Percentiles rank a stretch among this genome's conserved stretches.
Evolutionary conservation across 1,139 yeast species (phyloP).

Genomic region (Diutina mesorugosa): DNA sequence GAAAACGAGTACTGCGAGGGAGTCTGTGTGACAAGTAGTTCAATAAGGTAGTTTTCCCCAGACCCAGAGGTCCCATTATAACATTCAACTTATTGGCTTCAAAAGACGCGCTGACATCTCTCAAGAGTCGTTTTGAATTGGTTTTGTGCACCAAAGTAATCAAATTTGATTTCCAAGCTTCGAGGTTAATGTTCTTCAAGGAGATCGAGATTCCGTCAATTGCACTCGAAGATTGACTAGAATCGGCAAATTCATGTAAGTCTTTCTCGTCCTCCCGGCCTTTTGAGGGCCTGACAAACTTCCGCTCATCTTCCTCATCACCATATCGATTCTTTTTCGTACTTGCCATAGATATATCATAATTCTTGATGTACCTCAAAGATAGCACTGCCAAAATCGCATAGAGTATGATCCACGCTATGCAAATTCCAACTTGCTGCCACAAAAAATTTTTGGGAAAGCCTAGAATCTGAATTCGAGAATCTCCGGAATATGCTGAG

Average conservation of each 20-base stretch:
- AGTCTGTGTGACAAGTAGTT: not conserved
- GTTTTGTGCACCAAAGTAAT: not conserved
- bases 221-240: too few species aligned
- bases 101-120: not conserved
- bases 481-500: constrained; percentile 37
- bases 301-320: not conserved
- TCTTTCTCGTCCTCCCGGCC: too few species aligned
- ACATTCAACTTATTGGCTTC: not conserved
- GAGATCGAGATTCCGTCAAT: too few species aligned
- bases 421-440: not conserved
- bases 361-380: not conserved
- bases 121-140: not conserved
- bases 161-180: too few species aligned
- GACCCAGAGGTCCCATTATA: not conserved
- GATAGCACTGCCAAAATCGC: not conserved
- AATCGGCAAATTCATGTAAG: too few species aligned
- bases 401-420: not conserved
- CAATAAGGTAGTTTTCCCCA: not conserved
- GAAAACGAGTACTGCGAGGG: not conserved
- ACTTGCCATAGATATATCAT: not conserved
- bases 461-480: constrained; percentile 45
- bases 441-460: constrained; percentile 31
- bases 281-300: too few species aligned
- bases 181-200: not conserved
- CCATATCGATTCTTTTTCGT: not conserved